Percentiles rank a stretch among this genome's conserved stretches.
phyloP scores from a whole-genome alignment of 495 filamentous ascomycete genomes.

The Coniosporium apollinis region DNA sequence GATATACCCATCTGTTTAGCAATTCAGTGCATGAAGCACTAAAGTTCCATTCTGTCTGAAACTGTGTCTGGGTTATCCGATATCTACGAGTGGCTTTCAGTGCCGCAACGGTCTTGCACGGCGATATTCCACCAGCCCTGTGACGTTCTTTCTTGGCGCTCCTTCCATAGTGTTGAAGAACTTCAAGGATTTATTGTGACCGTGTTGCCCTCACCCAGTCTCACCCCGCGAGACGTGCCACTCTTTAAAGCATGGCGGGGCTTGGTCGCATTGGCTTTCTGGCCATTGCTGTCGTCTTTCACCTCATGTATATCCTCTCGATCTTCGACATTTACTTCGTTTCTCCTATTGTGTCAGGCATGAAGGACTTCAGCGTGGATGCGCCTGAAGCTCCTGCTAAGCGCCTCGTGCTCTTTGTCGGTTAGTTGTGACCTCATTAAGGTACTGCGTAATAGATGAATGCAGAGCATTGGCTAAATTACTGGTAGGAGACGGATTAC shows the following conservation, averaged over 20 bases:
- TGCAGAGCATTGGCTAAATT: no score
- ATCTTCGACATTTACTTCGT: slow-evolving; percentile 99
- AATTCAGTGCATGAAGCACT: no score
- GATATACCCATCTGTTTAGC: no score
- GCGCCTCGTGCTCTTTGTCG: slow-evolving; percentile 85
- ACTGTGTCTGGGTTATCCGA: no score
- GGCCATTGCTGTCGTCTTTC: slow-evolving; percentile 81
- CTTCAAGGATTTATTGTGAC: no score
- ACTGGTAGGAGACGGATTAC: slow-evolving; percentile 73
- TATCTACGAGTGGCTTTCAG: no score
- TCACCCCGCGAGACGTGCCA: slow-evolving; percentile 6
- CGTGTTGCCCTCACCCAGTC: slow-evolving; percentile 2
- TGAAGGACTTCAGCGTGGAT: slow-evolving; percentile 63
- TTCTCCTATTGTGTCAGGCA: slow-evolving; percentile 91
- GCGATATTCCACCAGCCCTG: no score
- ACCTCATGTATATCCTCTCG: slow-evolving; percentile 84
- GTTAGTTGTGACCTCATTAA: slow-evolving; percentile 41
- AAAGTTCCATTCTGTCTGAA: no score
- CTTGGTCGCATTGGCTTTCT: slow-evolving; percentile 77
- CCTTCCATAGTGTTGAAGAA: no score
- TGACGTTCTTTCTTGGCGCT: no score
- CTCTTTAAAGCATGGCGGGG: slow-evolving; percentile 28
- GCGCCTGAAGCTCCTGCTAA: slow-evolving; percentile 64
- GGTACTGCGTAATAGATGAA: no score
- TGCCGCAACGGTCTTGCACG: no score